Evolutionary conservation across 768 basidiomycete genomes (phyloP).

Genomic region (Mycena albidolilacea): DNA sequence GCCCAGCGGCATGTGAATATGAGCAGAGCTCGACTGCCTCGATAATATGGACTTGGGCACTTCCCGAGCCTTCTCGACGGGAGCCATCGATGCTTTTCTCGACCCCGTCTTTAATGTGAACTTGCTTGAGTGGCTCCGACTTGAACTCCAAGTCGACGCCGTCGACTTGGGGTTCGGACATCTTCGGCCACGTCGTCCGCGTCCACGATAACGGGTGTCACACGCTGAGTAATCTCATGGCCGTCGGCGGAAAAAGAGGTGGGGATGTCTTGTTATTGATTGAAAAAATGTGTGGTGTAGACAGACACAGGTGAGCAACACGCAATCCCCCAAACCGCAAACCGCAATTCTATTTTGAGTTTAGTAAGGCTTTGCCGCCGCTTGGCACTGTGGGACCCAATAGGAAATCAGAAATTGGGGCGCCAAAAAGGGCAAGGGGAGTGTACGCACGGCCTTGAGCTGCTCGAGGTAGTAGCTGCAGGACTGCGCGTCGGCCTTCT

Average conservation of each 20-base stretch:
- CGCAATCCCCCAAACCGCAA: neutral
- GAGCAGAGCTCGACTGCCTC: too few relatives aligned
- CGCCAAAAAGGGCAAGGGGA: neutral
- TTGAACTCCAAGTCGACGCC: too few relatives aligned
- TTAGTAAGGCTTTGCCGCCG: conserved; percentile 75
- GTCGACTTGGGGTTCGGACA: too few relatives aligned
- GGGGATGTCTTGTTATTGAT: conserved; percentile 19
- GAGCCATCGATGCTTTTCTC: too few relatives aligned
- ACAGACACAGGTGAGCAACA: conserved; percentile 19
- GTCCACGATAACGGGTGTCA: too few relatives aligned
- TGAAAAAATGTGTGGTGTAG: conserved; percentile 19
- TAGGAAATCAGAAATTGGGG: conserved; percentile 24
- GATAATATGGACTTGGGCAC: too few relatives aligned
- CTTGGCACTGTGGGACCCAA: conserved; percentile 70
- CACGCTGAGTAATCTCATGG: too few relatives aligned
- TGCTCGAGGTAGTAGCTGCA: conserved; percentile 31
- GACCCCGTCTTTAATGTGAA: too few relatives aligned
- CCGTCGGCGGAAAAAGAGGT: neutral
- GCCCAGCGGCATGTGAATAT: too few relatives aligned
- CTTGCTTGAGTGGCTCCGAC: too few relatives aligned
- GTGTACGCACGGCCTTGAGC: conserved; percentile 32
- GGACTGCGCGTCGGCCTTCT: conserved; percentile 33
- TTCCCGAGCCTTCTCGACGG: too few relatives aligned
- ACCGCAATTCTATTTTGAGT: conserved; percentile 27
- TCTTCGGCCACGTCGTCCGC: too few relatives aligned